phyloP scores from a whole-genome alignment of 192 early-diverging fungal species.

The Glomus cerebriforme region DNA sequence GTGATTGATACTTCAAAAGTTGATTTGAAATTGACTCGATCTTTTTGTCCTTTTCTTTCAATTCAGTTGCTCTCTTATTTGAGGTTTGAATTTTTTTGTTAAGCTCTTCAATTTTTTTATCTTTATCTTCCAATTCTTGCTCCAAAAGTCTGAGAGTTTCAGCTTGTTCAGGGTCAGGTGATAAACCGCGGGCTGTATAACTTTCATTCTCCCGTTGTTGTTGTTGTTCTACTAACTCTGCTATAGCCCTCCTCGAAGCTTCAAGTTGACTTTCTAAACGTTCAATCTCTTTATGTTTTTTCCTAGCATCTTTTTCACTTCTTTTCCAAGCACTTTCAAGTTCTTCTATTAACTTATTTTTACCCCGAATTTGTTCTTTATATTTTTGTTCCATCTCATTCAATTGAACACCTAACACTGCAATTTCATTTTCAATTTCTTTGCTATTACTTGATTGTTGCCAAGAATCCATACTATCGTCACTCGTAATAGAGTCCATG shows the following conservation, averaged over 20 bases:
- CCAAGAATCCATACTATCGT: slow-evolving; percentile 17
- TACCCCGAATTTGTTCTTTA: slow-evolving; percentile 19
- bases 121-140: slow-evolving; percentile 14
- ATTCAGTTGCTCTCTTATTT: background rate
- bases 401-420: background rate
- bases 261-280: slow-evolving; percentile 20
- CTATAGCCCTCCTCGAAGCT: slow-evolving; percentile 16
- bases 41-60: slow-evolving; percentile 18
- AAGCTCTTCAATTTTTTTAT: slow-evolving; percentile 5
- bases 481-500: background rate
- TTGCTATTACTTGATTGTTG: background rate
- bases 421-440: slow-evolving; percentile 22
- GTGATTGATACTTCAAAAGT: slow-evolving; percentile 9
- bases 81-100: background rate
- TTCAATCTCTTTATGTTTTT: background rate
- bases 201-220: background rate
- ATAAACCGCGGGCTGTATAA: background rate
- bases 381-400: slow-evolving; percentile 15
- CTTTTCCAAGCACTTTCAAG: slow-evolving; percentile 12
- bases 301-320: slow-evolving; percentile 5
- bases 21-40: background rate
- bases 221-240: slow-evolving; percentile 15
- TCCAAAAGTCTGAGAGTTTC: background rate
- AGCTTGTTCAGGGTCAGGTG: background rate
- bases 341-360: slow-evolving; percentile 18